Evolutionary conservation across 1,139 yeast species (phyloP), one percentile per base, ranked within the genome.

Genomic region (Nakaseomyces nivariensis): DNA sequence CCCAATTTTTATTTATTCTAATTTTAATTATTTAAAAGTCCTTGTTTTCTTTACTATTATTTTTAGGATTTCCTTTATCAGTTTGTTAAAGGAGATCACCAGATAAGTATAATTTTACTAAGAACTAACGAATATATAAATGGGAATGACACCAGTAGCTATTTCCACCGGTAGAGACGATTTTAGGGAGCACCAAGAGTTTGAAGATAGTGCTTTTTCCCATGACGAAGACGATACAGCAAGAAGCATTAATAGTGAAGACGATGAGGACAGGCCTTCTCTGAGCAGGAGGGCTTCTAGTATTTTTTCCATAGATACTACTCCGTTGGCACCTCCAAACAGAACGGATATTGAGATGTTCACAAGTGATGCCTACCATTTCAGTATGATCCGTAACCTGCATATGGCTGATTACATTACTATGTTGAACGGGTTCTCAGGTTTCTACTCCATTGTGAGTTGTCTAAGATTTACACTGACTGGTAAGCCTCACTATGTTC

Each of bases 351-450:
- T 86, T 60, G 75, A 77, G 55, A 86, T 83, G 46, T 88, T 88
- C 64, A 80, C 88, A 51, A 78, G 81, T 48, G 96, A 89, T 67
- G 76, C 77, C 49, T 78, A 95, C 63, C 97, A 85, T 63, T 81
- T 85, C 58, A 80, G 85, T 46, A 76, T 85, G 73, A 68, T 85
- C 51, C 74, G 95, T 63, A 84, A 84, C 63, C 77, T 92, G 56
- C 97, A 92, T 67, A 75, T 90, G 82, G 98, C 98, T 3, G 98
- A 92, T 67, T 88, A 82, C 70, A 92, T 92, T 64, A 92, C 98
- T 1, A 76, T 89, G 71, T 74, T 92, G 67, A 92, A 92, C 68
- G 97, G 92, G 6, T 85, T 85, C 62, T 77, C 82, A 40, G 98
- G 98, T 1, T 90, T 92, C 65, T 87, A 88, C 68, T 82, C 96